phyloP scores from a whole-genome alignment of 257 asterid genomes.

The Solanum bukasovii region DNA sequence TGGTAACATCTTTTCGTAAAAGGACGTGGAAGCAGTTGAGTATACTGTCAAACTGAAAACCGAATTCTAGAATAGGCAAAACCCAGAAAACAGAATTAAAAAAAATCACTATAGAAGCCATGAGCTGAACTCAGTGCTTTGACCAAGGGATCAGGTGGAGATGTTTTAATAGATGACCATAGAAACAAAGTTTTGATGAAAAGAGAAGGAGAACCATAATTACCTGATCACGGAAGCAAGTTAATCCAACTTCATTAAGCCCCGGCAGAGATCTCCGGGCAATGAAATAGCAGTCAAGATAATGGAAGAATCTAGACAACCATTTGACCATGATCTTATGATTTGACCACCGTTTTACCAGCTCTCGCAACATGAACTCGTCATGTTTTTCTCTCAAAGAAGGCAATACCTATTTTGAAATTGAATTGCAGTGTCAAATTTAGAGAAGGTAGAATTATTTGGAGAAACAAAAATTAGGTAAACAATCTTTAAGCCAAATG shows the following conservation, averaged over 20 bases:
- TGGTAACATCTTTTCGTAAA: neutral
- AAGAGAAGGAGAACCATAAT: neutral
- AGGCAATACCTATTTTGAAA: slow-evolving; percentile 47
- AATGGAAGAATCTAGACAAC: slow-evolving; percentile 85
- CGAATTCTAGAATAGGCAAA: neutral
- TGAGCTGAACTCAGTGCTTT: neutral
- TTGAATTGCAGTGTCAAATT: neutral
- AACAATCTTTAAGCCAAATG: neutral
- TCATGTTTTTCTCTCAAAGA: slow-evolving; percentile 84
- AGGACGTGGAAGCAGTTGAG: neutral
- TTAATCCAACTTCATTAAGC: slow-evolving; percentile 81
- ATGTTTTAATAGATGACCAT: neutral
- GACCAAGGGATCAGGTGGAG: neutral
- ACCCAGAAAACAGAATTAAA: neutral
- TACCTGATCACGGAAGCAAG: slow-evolving; percentile 93
- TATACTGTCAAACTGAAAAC: neutral
- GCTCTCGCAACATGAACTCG: slow-evolving; percentile 90
- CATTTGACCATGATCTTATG: slow-evolving; percentile 97
- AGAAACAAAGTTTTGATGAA: neutral
- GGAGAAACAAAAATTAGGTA: neutral
- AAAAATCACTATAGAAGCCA: neutral
- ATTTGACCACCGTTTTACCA: slow-evolving; percentile 85
- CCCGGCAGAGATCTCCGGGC: slow-evolving; percentile 93
- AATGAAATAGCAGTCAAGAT: slow-evolving; percentile 92
- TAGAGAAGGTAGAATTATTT: neutral